Conservation (phyloP, 768 basidiomycete genomes). For the Suillus spraguei region DNA sequence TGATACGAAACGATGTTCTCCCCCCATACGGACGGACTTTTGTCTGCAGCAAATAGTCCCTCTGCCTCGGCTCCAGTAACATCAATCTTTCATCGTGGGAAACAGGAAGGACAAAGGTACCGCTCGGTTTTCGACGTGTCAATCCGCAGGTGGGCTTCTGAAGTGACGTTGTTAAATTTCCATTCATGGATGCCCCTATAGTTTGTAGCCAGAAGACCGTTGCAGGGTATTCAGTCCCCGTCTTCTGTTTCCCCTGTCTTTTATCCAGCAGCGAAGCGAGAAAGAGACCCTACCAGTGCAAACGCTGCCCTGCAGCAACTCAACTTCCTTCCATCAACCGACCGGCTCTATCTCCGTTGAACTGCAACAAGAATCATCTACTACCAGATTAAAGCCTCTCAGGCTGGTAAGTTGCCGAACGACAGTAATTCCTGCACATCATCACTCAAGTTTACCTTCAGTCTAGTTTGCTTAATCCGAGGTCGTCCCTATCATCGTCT, state of each 20-base stretch:
- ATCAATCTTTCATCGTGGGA: constrained; percentile 18
- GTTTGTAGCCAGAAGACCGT: constrained; percentile 12
- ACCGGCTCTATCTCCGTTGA: constrained; percentile 16
- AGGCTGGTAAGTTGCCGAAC: constrained; percentile 53
- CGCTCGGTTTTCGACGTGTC: constrained; percentile 54
- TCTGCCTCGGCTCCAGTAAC: constrained; percentile 2
- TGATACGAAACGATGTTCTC: constrained; percentile 8
- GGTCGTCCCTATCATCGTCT: constrained; percentile 41
- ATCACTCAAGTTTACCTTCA: constrained; percentile 27
- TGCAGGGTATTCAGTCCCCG: constrained; percentile 10
- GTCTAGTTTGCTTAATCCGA: constrained; percentile 47
- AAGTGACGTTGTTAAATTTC: neutral
- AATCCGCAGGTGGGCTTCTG: constrained; percentile 23
- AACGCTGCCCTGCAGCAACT: constrained; percentile 41
- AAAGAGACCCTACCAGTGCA: neutral
- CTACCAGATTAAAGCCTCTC: constrained; percentile 56
- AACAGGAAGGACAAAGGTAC: constrained; percentile 44
- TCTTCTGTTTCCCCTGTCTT: neutral
- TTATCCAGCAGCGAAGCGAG: neutral
- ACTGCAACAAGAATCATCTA: constrained; percentile 32
- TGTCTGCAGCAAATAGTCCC: constrained; percentile 14
- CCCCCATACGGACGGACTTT: constrained; percentile 14
- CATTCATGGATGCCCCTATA: constrained; percentile 15
- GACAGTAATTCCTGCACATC: neutral
- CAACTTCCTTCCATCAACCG: neutral